Evolutionary conservation across 202 grass and related monocot species (phyloP).

Genomic region (Sporobolus alterniflorus): DNA sequence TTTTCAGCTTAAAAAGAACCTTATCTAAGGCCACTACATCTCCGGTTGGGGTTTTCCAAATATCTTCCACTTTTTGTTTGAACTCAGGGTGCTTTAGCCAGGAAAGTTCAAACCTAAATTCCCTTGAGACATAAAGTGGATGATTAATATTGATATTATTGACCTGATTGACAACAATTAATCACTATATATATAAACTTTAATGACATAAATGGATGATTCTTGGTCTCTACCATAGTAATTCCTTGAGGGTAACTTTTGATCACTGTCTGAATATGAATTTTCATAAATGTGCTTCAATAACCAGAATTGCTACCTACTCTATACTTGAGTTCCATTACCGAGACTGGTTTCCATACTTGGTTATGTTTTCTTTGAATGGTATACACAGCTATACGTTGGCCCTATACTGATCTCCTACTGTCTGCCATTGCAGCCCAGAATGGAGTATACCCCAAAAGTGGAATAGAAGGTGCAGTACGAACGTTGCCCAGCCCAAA

Average conservation of each 20-base stretch:
- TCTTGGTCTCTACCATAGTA: background rate
- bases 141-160: too few relatives aligned
- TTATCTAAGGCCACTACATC: too few relatives aligned
- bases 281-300: background rate
- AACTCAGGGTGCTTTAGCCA: too few relatives aligned
- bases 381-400: background rate
- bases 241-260: too few relatives aligned
- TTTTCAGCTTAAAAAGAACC: too few relatives aligned
- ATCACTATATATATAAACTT: background rate
- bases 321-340: background rate
- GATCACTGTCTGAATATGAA: too few relatives aligned
- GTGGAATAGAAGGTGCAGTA: background rate
- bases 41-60: too few relatives aligned
- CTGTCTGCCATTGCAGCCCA: background rate
- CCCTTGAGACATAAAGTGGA: too few relatives aligned
- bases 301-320: too few relatives aligned
- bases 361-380: background rate
- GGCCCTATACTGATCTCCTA: background rate
- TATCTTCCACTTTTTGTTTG: too few relatives aligned
- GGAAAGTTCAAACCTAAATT: too few relatives aligned
- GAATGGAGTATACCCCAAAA: background rate
- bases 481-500: constrained; percentile 1
- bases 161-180: background rate
- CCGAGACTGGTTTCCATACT: background rate
- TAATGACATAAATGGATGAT: background rate